Percentiles rank a stretch among this genome's conserved stretches.
Conservation (phyloP, 148 eudicot species). For the Talinum fruticosum region DNA sequence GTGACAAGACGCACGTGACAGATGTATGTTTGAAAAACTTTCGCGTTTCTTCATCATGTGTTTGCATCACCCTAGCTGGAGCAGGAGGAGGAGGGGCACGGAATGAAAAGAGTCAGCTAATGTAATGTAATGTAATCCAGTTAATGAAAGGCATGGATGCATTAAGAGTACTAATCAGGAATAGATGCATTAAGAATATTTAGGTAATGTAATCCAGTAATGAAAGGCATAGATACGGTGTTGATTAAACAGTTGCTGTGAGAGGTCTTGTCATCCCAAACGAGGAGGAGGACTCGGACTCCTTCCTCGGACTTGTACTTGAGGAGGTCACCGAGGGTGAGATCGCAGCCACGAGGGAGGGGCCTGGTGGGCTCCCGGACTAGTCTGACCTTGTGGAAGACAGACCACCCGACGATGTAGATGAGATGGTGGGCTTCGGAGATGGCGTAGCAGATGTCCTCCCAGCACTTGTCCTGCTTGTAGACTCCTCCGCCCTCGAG, state of each 20-base stretch:
- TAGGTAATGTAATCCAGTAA: too few species aligned
- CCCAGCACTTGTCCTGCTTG: constrained; percentile 65
- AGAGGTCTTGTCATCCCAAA: constrained; percentile 98
- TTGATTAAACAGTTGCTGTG: constrained; percentile 61
- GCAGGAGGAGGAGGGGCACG: too few species aligned
- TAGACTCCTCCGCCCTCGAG: constrained; percentile 44
- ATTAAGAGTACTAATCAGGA: too few species aligned
- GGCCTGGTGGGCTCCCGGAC: constrained; percentile 81
- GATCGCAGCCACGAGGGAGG: constrained; percentile 77
- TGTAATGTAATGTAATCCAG: too few species aligned
- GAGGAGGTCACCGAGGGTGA: constrained; percentile 77
- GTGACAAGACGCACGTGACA: constrained; percentile 78
- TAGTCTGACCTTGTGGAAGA: constrained; percentile 69
- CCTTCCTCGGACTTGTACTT: constrained; percentile 98
- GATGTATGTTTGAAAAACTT: constrained; percentile 90
- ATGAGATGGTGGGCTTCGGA: constrained; percentile 87
- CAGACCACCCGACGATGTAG: constrained; percentile 89
- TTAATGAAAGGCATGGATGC: too few species aligned
- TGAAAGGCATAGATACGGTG: constrained; percentile 37
- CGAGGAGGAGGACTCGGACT: constrained; percentile 76
- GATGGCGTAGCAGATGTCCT: constrained; percentile 84
- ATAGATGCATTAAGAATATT: too few species aligned
- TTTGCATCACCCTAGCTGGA: constrained; percentile 90
- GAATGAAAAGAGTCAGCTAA: too few species aligned
- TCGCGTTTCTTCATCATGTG: constrained; percentile 92